Percentiles rank a stretch among this genome's conserved stretches.
phyloP scores from a whole-genome alignment of 495 filamentous ascomycete species.

The Lophiotrema nucula region DNA sequence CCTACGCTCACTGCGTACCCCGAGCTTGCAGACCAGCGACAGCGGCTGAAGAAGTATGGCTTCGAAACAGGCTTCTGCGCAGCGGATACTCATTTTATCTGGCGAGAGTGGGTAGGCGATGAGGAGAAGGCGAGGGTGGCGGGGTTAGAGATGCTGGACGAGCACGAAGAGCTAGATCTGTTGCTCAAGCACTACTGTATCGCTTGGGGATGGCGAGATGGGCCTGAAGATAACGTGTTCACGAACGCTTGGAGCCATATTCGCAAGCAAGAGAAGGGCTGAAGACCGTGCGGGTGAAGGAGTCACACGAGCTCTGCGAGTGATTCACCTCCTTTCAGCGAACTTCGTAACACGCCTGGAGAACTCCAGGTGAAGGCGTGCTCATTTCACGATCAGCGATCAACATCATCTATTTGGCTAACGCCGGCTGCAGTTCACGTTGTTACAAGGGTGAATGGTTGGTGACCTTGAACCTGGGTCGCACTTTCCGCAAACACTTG shows the following conservation, averaged over 20 bases:
- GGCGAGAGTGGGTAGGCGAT: conserved; percentile 67
- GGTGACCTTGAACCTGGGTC: too few relatives aligned
- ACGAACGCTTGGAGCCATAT: conserved; percentile 26
- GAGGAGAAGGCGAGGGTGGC: conserved; percentile 81
- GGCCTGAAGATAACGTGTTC: conserved; percentile 33
- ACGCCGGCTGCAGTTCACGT: too few relatives aligned
- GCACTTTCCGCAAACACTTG: too few relatives aligned
- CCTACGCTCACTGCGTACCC: conserved; percentile 75
- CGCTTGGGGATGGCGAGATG: conserved; percentile 74
- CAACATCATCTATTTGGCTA: too few relatives aligned
- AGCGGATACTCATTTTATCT: conserved; percentile 70
- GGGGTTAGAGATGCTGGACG: conserved; percentile 82
- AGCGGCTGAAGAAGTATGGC: conserved; percentile 63
- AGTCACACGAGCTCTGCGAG: too few relatives aligned
- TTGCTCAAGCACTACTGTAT: conserved; percentile 88
- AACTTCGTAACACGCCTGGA: too few relatives aligned
- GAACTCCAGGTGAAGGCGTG: too few relatives aligned
- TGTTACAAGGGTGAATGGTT: too few relatives aligned
- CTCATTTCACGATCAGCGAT: too few relatives aligned
- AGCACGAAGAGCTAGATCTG: conserved; percentile 92
- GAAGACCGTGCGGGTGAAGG: too few relatives aligned
- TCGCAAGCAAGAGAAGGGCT: conserved; percentile 3
- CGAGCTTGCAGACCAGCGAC: conserved; percentile 61
- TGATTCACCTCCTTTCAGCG: too few relatives aligned
- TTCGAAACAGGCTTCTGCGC: conserved; percentile 55